Base-by-base conservation (phyloP, 2,329 filamentous ascomycete genomes). In the Aspergillus luchuensis region DNA sequence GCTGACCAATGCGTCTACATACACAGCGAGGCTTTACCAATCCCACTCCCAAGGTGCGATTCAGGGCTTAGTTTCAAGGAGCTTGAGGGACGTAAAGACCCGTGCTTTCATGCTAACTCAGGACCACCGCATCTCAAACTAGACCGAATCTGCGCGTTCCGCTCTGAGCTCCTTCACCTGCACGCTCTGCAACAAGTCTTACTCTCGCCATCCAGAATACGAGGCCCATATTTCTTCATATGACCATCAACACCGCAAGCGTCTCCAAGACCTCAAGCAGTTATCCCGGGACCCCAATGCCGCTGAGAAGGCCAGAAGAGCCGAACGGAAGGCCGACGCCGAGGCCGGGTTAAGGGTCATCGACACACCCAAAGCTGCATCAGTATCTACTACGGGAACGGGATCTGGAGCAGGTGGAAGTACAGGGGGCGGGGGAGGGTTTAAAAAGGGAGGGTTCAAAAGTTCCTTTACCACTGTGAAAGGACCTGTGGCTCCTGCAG, bases 151-250 rank as follows among this genome's bases (percentile, higher is more conserved):
- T 58, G 91, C 91, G 8, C 88, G 91, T 63, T 89, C 91, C 70
- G 91, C 91, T 15, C 83, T 91, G 52, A 90, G 88, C 71, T 87
- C 90, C 36, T 95, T 96, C 79, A 92, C 91, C 79, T 96, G 87
- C 81, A 86, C 88, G 43, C 86, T 98, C 57, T 98, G 95, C 81
- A 88, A 90, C 65, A 98, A 98, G 79, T 94, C 93, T 69, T 99
- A 98, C 79, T 88, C 89, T 1, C 92, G 95, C 58, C 94, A 96
- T 84, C 94, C 96, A 73, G 94, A 98, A 75, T 97, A 96, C 76
- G 94, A 98, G 77, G 90, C 93, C 7, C 95, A 99, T 76, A 91
- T 97, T 59, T 88, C 88, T 65, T 95, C 91, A 70, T 98, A 98
- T 77, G 95, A 98, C 74, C 95, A 99, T 78, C 91, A 91, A 69